phyloP scores from a whole-genome alignment of 164 flowering plant genomes.

The Saururus chinensis region DNA sequence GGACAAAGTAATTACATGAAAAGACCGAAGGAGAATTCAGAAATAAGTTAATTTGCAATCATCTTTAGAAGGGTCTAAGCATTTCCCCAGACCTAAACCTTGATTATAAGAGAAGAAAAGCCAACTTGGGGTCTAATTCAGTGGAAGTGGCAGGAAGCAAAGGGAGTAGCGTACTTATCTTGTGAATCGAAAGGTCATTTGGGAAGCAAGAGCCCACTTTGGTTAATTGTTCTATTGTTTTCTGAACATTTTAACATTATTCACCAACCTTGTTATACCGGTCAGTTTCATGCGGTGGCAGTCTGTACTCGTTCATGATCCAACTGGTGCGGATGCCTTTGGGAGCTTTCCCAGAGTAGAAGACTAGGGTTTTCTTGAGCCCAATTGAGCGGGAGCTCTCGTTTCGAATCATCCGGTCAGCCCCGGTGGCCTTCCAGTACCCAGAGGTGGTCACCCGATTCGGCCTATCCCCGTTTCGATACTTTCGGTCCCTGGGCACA shows the following conservation, averaged over 20 bases:
- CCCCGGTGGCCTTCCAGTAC: constrained; percentile 99
- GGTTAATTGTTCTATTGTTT: too few relatives aligned
- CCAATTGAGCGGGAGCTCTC: constrained; percentile 70
- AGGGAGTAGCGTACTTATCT: too few relatives aligned
- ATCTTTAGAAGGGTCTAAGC: not conserved
- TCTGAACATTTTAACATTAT: not conserved
- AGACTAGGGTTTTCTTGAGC: constrained; percentile 92
- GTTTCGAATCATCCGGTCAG: constrained; percentile 78
- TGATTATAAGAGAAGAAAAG: not conserved
- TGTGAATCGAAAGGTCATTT: not conserved
- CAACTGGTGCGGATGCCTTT: constrained; percentile 89
- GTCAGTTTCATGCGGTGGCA: constrained; percentile 89
- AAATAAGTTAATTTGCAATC: not conserved
- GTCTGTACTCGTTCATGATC: constrained; percentile 97
- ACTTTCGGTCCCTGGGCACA: constrained; percentile 92
- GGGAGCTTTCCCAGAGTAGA: constrained; percentile 98
- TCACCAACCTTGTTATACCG: constrained; percentile 55
- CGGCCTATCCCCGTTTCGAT: constrained; percentile 90
- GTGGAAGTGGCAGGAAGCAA: not conserved
- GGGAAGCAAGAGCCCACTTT: not conserved
- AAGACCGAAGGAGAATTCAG: not conserved
- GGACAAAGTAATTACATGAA: not conserved
- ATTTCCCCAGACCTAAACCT: too few relatives aligned
- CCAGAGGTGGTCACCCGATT: constrained; percentile 94
- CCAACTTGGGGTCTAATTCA: too few relatives aligned